Evolutionary conservation across 352 stramenopile genomes (phyloP), one percentile per base, ranked within the genome.

Genomic region (Phytophthora citricola): DNA sequence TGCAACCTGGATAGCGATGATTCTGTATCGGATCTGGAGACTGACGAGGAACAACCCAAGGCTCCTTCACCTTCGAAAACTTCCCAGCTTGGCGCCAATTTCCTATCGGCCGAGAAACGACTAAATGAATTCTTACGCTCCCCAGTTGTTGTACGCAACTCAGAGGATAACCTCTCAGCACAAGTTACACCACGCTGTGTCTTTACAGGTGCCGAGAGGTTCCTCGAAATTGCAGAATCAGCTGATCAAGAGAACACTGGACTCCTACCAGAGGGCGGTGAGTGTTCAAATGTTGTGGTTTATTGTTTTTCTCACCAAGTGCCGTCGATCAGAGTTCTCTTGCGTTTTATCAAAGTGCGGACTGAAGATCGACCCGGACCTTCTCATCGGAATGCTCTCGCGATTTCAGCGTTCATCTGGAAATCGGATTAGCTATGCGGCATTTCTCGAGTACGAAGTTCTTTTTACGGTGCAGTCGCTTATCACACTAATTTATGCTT

Each of bases 1-100:
- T 89, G 66, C 41, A 77, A 76, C 41, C 39, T 91, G 9, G 69
- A 88, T 38, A 89, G 80, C 40, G 83, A 91, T 40, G 78, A 75
- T 5, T 87, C 80, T 0, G 43, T 75, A 1, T 83, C 72, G 10
- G 76, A 77, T 9, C 71, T 63, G 0, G 76, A 76, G 2, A 60
- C 51, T 3, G 65, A 81, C 5, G 44, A 54, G 4, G 63, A 65
- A 45, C 43, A 20, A 24, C 10, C 44, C 8, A 62, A 52, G 24
- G 41, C 27, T 24, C n/a, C 24, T 8, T 66, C 51, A 11, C 41
- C 51, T 5, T 48, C 61, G n/a, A 69, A 74, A 50, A 43, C 49
- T 4, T 65, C 58, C 8, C 71, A 79, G 27, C 59, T 83, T 24
- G 67, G 67, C 11, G 45, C 67, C 9, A 53, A 27, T 11, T 75